Evolutionary conservation across 495 filamentous ascomycete species (phyloP).

Genomic region (Neurospora sp.): DNA sequence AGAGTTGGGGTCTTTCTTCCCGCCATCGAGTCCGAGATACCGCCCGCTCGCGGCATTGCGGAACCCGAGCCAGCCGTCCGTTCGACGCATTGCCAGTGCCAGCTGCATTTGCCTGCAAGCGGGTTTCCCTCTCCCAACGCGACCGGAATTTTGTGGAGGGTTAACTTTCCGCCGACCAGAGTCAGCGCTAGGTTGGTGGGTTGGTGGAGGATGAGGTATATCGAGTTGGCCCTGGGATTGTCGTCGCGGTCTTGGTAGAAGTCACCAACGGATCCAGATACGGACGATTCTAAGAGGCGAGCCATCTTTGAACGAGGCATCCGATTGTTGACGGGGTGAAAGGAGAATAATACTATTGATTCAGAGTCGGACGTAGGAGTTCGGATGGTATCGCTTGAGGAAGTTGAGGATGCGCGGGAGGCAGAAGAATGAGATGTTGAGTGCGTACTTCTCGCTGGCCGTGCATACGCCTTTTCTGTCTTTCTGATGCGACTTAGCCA

Average conservation of each 20-base stretch:
- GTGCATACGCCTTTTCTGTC: not conserved
- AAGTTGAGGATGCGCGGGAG: not conserved
- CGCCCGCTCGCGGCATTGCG: not conserved
- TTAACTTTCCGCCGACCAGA: accelerated
- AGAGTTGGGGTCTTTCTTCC: too few relatives aligned
- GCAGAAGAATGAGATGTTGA: not conserved
- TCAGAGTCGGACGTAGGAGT: not conserved
- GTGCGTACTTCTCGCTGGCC: not conserved
- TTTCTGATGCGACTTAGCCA: not conserved
- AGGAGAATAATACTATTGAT: not conserved
- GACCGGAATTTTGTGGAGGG: too few relatives aligned
- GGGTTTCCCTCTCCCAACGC: not conserved
- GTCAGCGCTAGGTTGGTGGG: not conserved
- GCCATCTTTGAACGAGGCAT: not conserved
- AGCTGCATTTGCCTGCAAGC: not conserved
- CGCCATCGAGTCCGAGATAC: not conserved
- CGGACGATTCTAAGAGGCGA: not conserved
- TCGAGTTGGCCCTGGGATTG: not conserved
- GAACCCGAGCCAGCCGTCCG: not conserved
- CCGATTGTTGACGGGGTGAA: not conserved
- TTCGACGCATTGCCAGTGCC: not conserved
- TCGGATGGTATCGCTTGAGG: not conserved
- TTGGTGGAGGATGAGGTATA: not conserved
- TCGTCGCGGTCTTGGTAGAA: not conserved
- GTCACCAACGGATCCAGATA: not conserved